phyloP scores from a whole-genome alignment of 2,329 filamentous ascomycete species.

The Cordyceps farinosa region DNA sequence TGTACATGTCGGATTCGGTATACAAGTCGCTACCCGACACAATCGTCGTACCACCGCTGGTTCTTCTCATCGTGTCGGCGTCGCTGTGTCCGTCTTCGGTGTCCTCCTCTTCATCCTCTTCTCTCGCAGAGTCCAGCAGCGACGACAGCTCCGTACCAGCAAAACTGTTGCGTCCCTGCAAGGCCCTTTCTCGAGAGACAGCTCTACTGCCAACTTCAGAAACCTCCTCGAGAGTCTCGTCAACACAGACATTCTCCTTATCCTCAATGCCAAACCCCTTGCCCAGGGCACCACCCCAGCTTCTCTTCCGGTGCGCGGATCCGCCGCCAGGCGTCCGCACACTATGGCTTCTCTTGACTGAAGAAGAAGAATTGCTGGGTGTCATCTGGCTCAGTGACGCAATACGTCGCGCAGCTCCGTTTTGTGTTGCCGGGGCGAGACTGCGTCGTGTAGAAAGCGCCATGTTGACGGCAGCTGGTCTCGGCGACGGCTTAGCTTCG shows the following conservation, averaged over 20 bases:
- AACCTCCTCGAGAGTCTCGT: constrained; percentile 61
- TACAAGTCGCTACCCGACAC: constrained; percentile 40
- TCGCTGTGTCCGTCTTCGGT: constrained; percentile 42
- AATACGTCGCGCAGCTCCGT: constrained; percentile 69
- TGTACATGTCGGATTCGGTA: constrained; percentile 36
- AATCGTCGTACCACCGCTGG: constrained; percentile 47
- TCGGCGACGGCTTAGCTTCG: constrained; percentile 25
- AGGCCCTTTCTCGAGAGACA: constrained; percentile 14
- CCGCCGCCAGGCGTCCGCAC: constrained; percentile 57
- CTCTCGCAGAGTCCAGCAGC: constrained; percentile 22
- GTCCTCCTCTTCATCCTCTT: constrained; percentile 23
- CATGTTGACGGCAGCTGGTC: constrained; percentile 45
- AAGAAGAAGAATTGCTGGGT: constrained; percentile 62
- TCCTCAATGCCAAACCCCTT: constrained; percentile 53
- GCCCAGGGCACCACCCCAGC: constrained; percentile 57
- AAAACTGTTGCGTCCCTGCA: constrained; percentile 24
- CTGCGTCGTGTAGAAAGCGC: constrained; percentile 52
- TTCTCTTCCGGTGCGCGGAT: constrained; percentile 59
- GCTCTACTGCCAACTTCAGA: constrained; percentile 28
- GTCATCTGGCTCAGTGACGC: constrained; percentile 88
- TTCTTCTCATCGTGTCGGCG: constrained; percentile 45
- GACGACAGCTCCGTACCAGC: constrained; percentile 26
- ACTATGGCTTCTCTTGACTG: constrained; percentile 73
- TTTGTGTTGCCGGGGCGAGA: constrained; percentile 43
- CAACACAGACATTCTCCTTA: constrained; percentile 61